A percentile compares a stretch with the other conserved stretches of the same genome.
phyloP scores from a whole-genome alignment of 2,329 filamentous ascomycete genomes.

The Verticillium nonalfalfae region DNA sequence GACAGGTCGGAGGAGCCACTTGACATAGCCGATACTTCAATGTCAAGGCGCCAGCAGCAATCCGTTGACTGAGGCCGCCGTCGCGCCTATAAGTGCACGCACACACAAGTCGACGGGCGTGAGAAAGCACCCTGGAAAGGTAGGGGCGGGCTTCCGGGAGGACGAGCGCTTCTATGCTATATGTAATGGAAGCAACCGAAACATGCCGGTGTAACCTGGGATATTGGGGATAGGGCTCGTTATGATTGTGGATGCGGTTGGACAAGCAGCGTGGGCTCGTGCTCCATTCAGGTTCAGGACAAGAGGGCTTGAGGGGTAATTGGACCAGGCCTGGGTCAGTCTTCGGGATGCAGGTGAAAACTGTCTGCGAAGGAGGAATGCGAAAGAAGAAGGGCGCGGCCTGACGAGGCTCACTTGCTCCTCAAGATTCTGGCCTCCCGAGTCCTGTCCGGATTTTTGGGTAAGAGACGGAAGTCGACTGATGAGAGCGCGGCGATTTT shows the following conservation, averaged over 20 bases:
- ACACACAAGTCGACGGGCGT: background rate
- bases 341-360: background rate
- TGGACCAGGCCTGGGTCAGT: background rate
- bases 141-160: background rate
- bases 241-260: background rate
- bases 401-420: background rate
- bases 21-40: background rate
- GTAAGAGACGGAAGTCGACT: background rate
- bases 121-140: background rate
- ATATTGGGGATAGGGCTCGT: background rate
- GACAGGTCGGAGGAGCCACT: constrained; percentile 1
- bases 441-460: background rate
- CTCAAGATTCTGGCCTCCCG: background rate
- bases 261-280: background rate
- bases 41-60: background rate
- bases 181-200: constrained; percentile 19
- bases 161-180: constrained; percentile 1
- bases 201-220: constrained; percentile 27
- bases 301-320: background rate
- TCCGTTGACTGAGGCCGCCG: background rate
- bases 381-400: background rate
- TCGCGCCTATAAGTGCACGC: background rate
- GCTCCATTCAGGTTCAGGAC: background rate
- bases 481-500: background rate
- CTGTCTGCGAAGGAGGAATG: background rate